phyloP scores from a whole-genome alignment of 73 alveolate genomes.

The Halteria grandinella region DNA sequence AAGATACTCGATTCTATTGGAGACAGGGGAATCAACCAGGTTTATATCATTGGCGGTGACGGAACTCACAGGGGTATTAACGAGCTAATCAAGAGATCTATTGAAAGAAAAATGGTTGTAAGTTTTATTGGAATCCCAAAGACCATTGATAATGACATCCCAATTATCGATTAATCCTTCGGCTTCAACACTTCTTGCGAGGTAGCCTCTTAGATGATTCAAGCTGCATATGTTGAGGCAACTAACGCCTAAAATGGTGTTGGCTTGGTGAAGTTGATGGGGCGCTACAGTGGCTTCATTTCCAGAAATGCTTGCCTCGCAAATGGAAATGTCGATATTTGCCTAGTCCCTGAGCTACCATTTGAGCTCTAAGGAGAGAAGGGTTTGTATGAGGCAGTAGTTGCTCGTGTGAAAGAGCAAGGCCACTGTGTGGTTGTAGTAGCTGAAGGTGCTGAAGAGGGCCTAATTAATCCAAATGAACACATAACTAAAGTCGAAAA shows the following conservation, averaged over 20 bases:
- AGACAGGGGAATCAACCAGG: conserved; percentile 83
- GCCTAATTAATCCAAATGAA: conserved; percentile 64
- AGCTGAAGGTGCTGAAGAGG: conserved; percentile 88
- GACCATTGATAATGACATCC: conserved; percentile 99
- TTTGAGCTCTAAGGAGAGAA: conserved; percentile 91
- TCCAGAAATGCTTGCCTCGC: conserved; percentile 97
- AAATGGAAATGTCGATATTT: conserved; percentile 96
- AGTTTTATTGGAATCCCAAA: conserved; percentile 97
- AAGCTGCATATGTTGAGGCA: conserved; percentile 83
- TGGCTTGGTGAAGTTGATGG: conserved; percentile 94
- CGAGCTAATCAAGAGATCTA: conserved; percentile 72
- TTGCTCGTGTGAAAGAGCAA: conserved; percentile 72
- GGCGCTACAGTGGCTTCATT: conserved; percentile 98
- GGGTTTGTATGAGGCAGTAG: conserved; percentile 75
- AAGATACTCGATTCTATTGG: conserved; percentile 77
- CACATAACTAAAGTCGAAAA: conserved; percentile 54
- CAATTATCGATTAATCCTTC: conserved; percentile 95
- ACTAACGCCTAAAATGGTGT: conserved; percentile 78
- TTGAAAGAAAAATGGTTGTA: conserved; percentile 72
- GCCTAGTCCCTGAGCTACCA: conserved; percentile 97
- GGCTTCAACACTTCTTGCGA: conserved; percentile 99
- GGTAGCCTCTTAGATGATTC: conserved; percentile 72
- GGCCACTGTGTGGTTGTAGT: conserved; percentile 82
- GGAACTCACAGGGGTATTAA: conserved; percentile 97
- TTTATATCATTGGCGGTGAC: conserved; percentile 98